Evolutionary conservation across 2,329 filamentous ascomycete species (phyloP), one percentile per base, ranked within the genome.

Genomic region (Apiospora arundinis): DNA sequence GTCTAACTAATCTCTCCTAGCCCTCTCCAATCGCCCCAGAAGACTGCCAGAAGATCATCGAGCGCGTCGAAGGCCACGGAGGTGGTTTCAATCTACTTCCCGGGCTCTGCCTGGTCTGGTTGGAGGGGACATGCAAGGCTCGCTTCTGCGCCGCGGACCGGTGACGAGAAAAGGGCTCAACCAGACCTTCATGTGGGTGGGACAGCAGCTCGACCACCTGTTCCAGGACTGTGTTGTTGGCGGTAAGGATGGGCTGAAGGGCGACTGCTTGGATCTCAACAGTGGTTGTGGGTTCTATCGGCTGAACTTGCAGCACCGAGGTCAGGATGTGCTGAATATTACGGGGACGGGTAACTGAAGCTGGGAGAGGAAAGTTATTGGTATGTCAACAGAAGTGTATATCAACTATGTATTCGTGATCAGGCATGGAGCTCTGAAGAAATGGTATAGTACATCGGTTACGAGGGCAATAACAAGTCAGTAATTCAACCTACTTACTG

Each of bases 1-100:
- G 9, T 14, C 40, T 42, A 42, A 14, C 40, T 11, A 42, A 42
- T 42, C 4, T 45, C 14, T 40, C 28, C 2, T 12, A 69, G 68
- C 49, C 68, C 23, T 28, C n/a, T 8, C 12, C 49, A 18, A 23
- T 63, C 37, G 23, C 9, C 45, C 8, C 45, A 8, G 28, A 44
- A 4, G 72, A 73, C 65, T 73, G 72, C 68, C 23, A 73, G 23
- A 25, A 46, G 21, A 37, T 73, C 18, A 56, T 73, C 44, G 40
- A 67, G 44, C 40, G 68, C 23, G 69, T 73, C 25, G 9, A 46
- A 14, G 23, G 23, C 66, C 44, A 23, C 40, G 37, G 18, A 11
- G 65, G 56, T 52, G 46, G 25, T 11, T n/a, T 60, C 21, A 45
- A 66, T 9, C n/a, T 71, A 25, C 66, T 63, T 6, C 32, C 70